Evolutionary conservation across 1,284 basidiomycete species (phyloP), one percentile per base, ranked within the genome.

Genomic region (Somion occarium): DNA sequence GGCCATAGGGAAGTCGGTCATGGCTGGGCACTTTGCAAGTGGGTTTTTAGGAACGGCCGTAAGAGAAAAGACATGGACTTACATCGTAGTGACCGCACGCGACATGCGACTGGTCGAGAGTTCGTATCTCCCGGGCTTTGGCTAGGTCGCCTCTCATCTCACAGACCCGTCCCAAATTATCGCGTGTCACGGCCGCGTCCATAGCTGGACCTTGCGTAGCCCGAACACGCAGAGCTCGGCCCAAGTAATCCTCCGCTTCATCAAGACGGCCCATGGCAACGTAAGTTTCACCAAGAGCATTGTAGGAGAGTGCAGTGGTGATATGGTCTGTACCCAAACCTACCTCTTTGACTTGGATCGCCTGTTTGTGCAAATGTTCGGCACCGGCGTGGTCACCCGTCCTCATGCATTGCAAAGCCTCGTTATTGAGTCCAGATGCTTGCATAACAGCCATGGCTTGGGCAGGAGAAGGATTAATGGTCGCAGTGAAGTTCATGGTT

Each of bases 281-380:
- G 47, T 70, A 69, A 18, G 67, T 56, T 53, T 69, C 68, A 37
- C 69, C 68, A 12, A 71, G 55, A 12, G 58, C 56, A 51, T 70
- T 69, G 49, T 59, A 62, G 19, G 65, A 63, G 5, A 69, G 37
- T 18, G 68, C 67, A 9, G 61, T 62, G 19, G 59, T 55, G 27
- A 53, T 39, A 46, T 64, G 43, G 30, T 54, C 49, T 4, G 41
- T 34, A 12, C 60, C 59, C 20, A 59, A 30, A 1, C 46, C 54
- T 3, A 50, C 50, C 42, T 65, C 58, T 54, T 68, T 69, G 27
- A 64, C 39, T 23, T 51, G 54, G 27, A 71, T 60, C 27, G 66
- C 69, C n/a, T 59, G 56, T 7, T 64, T 53, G 50, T 67, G 60
- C n/a, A 58, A 50, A 9, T 27, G 46, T 50, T 70, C 68, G 4